Evolutionary conservation across 2,329 filamentous ascomycete species (phyloP).

Genomic region (Ascochyta koolunga): DNA sequence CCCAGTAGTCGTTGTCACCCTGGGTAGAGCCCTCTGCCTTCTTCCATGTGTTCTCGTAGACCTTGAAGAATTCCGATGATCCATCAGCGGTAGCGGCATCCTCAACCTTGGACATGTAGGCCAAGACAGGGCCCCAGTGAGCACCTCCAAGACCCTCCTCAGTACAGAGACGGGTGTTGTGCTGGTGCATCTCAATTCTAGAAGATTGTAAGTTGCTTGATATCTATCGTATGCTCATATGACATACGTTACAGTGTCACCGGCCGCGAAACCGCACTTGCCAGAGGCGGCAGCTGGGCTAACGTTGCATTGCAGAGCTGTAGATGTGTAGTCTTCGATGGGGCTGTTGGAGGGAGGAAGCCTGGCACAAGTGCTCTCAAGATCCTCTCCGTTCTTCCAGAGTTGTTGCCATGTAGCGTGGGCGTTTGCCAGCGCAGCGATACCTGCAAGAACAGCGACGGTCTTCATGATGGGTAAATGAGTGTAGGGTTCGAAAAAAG

Average conservation of each 20-base stretch:
- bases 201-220: background rate
- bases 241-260: conserved; percentile 31
- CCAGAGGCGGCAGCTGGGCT: conserved; percentile 33
- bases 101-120: conserved; percentile 53
- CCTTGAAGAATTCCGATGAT: conserved; percentile 58
- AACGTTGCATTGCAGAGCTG: conserved; percentile 39
- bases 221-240: background rate
- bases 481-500: conserved; percentile 19
- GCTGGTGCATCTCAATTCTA: conserved; percentile 39
- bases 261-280: conserved; percentile 34
- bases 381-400: conserved; percentile 40
- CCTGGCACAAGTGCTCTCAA: conserved; percentile 37
- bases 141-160: conserved; percentile 39
- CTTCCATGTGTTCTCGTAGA: conserved; percentile 50
- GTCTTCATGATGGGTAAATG: conserved; percentile 34
- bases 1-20: conserved; percentile 50
- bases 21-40: conserved; percentile 42
- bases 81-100: conserved; percentile 53
- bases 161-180: conserved; percentile 29
- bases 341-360: conserved; percentile 37
- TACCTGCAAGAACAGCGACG: conserved; percentile 33
- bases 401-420: conserved; percentile 41
- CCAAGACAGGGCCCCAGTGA: conserved; percentile 61
- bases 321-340: conserved; percentile 39
- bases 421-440: conserved; percentile 34